A percentile compares a stretch with the other conserved stretches of the same genome.
phyloP scores from a whole-genome alignment of 2,329 filamentous ascomycete genomes.

The Chlorencoelia australis region DNA sequence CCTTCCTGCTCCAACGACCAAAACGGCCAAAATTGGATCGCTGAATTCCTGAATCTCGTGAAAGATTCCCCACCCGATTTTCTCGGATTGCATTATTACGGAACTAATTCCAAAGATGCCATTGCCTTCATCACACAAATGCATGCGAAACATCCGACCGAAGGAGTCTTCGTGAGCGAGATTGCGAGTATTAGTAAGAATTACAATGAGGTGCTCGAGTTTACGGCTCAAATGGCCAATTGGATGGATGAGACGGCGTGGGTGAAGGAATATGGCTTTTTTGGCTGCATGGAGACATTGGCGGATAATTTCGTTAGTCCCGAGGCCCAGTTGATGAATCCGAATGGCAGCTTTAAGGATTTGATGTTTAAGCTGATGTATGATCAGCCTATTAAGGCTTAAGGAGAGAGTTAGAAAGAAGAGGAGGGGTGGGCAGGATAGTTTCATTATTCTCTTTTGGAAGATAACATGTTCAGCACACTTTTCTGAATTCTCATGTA shows the following conservation, averaged over 20 bases:
- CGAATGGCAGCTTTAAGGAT: conserved; percentile 31
- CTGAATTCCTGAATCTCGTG: conserved; percentile 30
- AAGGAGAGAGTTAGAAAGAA: no score
- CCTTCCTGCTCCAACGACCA: conserved; percentile 31
- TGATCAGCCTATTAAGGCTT: conserved; percentile 21
- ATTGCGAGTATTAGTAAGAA: conserved; percentile 33
- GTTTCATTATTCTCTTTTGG: no score
- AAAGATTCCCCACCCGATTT: conserved; percentile 30
- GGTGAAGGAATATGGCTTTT: conserved; percentile 35
- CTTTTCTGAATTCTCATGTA: no score
- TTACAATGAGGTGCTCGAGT: conserved; percentile 28
- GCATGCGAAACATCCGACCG: conserved; percentile 26
- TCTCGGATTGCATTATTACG: conserved; percentile 36
- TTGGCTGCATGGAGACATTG: conserved; percentile 33
- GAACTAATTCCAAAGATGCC: conserved; percentile 26
- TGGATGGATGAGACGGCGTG: conserved; percentile 35
- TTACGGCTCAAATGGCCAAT: conserved; percentile 31
- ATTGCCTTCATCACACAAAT: conserved; percentile 30
- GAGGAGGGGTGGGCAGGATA: no score
- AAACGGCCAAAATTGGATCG: conserved; percentile 32
- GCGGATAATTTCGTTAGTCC: conserved; percentile 37
- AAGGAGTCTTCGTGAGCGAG: conserved; percentile 33
- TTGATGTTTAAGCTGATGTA: conserved; percentile 22
- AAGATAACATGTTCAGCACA: no score
- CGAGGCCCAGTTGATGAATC: conserved; percentile 36